phyloP scores from a whole-genome alignment of 2,329 filamentous ascomycete genomes.

The Diaporthe sp. region DNA sequence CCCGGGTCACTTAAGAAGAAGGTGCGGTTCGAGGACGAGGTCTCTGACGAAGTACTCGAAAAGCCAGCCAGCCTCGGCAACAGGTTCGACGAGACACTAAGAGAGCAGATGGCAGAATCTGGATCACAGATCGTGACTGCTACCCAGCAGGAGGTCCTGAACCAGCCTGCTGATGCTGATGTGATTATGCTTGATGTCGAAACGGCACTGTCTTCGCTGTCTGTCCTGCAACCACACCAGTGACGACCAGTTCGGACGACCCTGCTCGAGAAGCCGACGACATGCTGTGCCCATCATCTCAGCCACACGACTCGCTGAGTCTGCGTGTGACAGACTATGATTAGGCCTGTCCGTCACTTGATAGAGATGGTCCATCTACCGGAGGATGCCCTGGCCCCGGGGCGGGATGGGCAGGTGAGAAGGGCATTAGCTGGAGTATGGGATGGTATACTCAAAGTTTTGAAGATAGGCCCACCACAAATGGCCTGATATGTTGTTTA shows the following conservation, averaged over 20 bases:
- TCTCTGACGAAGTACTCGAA: background rate
- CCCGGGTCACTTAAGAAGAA: background rate
- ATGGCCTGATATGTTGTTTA: background rate
- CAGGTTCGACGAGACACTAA: background rate
- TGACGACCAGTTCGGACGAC: background rate
- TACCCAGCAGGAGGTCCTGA: background rate
- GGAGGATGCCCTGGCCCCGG: background rate
- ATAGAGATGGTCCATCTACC: background rate
- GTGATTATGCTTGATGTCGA: background rate
- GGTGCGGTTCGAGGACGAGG: background rate
- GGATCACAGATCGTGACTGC: no score
- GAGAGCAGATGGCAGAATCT: background rate
- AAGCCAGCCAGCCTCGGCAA: background rate
- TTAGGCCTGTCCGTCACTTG: background rate
- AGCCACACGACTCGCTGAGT: no score
- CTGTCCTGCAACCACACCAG: background rate
- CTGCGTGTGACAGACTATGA: background rate
- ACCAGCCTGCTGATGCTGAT: background rate
- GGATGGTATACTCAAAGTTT: background rate
- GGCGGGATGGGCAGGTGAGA: background rate
- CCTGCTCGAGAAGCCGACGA: background rate
- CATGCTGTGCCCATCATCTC: background rate
- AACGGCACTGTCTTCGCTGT: background rate
- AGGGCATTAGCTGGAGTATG: background rate
- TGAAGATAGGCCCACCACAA: background rate